phyloP scores from a whole-genome alignment of 2,329 filamentous ascomycete genomes.

The Teratosphaeria gauchensis region DNA sequence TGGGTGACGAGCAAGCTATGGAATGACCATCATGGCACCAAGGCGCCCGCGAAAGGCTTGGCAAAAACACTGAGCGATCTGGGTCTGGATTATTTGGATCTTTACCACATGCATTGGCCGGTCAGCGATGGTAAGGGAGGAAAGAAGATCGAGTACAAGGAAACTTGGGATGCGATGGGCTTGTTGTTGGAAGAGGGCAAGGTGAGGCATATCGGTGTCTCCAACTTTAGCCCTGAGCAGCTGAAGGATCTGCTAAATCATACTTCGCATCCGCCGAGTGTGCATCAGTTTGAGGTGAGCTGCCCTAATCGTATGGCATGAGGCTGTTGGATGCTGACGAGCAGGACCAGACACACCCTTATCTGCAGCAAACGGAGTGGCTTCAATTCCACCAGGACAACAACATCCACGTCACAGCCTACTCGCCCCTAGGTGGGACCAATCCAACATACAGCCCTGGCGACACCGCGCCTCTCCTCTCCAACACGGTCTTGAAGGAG shows the following conservation, averaged over 20 bases:
- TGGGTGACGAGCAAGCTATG: constrained; percentile 33
- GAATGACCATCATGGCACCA: constrained; percentile 27
- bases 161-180: constrained; percentile 61
- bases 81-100: constrained; percentile 32
- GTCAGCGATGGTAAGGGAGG: constrained; percentile 16
- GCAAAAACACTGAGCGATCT: constrained; percentile 31
- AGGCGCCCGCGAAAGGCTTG: constrained; percentile 23
- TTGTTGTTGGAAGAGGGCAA: constrained; percentile 50
- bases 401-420: constrained; percentile 45
- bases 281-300: constrained; percentile 57
- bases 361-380: constrained; percentile 48
- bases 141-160: constrained; percentile 16
- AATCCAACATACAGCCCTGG: constrained; percentile 37
- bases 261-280: constrained; percentile 53
- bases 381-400: constrained; percentile 41
- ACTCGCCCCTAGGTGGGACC: constrained; percentile 38
- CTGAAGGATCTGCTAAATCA: constrained; percentile 44
- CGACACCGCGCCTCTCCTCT: constrained; percentile 28
- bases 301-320: background rate
- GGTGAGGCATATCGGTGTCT: constrained; percentile 64
- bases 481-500: constrained; percentile 32
- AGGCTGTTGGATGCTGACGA: background rate
- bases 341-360: constrained; percentile 51
- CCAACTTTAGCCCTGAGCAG: constrained; percentile 56
- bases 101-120: constrained; percentile 40